Evolutionary conservation across 495 filamentous ascomycete genomes (phyloP).

Genomic region (Aeminium ludgeri): DNA sequence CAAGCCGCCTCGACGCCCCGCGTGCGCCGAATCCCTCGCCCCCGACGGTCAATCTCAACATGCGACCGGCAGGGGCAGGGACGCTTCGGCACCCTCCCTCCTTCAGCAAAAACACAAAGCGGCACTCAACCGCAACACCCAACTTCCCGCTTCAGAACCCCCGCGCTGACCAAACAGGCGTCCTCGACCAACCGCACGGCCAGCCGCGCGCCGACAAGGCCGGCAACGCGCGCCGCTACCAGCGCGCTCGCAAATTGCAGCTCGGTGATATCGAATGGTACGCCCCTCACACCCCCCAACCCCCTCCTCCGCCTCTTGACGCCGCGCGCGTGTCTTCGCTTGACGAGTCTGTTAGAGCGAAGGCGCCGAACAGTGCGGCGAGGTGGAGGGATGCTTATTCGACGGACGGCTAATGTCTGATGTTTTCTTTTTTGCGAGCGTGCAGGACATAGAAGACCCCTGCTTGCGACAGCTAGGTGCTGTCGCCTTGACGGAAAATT

Average conservation of each 20-base stretch:
- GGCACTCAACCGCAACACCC: neutral
- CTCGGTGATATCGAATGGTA: constrained; percentile 96
- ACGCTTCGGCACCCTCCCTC: neutral
- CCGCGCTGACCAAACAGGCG: constrained; percentile 15
- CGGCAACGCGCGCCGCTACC: constrained; percentile 52
- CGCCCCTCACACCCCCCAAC: neutral
- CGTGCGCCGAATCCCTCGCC: too few species aligned
- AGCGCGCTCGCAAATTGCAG: constrained; percentile 79
- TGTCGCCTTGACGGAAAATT: too few species aligned
- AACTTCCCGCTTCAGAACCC: neutral
- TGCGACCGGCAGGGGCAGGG: constrained; percentile 1
- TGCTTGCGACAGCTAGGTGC: neutral
- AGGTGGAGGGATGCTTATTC: neutral
- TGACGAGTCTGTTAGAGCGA: neutral
- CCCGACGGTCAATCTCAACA: constrained; percentile 12
- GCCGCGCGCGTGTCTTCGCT: neutral
- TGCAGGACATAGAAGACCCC: constrained; percentile 4
- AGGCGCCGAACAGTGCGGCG: neutral
- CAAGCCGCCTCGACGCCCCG: neutral
- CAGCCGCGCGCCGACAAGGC: constrained; percentile 41
- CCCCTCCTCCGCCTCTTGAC: neutral
- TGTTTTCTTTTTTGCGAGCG: neutral
- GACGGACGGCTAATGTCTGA: constrained; percentile 2
- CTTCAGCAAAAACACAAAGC: too few species aligned
- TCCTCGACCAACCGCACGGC: constrained; percentile 18